These are phyloP conservation scores for Otatea glauca DNA, from an alignment of 176 grass and related monocot species.

Conservation along the genomic window DNA sequence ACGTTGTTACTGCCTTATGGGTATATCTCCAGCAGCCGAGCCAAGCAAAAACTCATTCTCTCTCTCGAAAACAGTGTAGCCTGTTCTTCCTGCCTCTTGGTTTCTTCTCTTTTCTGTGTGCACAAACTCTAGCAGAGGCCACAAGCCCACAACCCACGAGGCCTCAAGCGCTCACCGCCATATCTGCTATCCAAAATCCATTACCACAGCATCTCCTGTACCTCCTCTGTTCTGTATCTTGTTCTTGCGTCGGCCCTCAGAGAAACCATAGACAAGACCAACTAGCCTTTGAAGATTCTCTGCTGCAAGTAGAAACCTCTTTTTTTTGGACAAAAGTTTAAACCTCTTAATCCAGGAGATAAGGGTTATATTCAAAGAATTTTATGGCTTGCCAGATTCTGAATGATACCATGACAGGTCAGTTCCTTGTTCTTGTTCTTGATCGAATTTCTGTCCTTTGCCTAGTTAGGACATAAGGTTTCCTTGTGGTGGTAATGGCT, in stretches of 20 bases:
- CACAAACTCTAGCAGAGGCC: conserved; percentile 7
- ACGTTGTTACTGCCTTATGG: not conserved
- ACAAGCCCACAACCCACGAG: too few species aligned
- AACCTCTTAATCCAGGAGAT: not conserved
- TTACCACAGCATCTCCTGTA: not conserved
- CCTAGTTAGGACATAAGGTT: not conserved
- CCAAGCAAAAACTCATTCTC: not conserved
- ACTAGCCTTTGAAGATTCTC: conserved; percentile 20
- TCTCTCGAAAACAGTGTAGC: not conserved
- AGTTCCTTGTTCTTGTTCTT: not conserved
- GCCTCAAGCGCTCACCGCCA: not conserved
- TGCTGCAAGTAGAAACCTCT: not conserved
- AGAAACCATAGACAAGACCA: not conserved
- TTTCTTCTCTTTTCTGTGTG: conserved; percentile 11
- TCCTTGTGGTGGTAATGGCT: not conserved
- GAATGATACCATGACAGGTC: not conserved
- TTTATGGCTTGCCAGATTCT: not conserved
- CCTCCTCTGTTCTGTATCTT: conserved; percentile 13
- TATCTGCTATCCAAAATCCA: conserved; percentile 8
- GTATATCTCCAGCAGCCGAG: conserved; percentile 22
- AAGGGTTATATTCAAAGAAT: not conserved
- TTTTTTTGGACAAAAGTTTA: too few species aligned
- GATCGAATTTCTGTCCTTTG: not conserved
- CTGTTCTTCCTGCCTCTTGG: conserved; percentile 35
- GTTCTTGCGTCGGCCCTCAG: not conserved